These are phyloP conservation scores for Dacryopinax spathularia DNA, from an alignment of 768 basidiomycete genomes.

Conservation along the genomic window DNA sequence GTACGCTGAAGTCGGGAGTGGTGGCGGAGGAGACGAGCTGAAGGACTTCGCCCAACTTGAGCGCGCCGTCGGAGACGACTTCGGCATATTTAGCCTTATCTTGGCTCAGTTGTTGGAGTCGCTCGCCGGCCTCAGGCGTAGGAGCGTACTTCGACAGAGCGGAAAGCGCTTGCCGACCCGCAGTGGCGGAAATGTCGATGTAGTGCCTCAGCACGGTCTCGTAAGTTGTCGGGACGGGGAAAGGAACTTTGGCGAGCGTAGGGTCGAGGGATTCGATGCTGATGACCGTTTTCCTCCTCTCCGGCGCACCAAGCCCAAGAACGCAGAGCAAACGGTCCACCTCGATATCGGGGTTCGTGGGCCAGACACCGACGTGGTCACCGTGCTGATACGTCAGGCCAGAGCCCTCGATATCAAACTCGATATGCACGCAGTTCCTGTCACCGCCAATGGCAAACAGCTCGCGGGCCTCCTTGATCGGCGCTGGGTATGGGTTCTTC, in stretches of 20 bases:
- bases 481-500: constrained; percentile 91
- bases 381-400: constrained; percentile 98
- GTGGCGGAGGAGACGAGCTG: constrained; percentile 51
- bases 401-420: constrained; percentile 85
- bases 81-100: constrained; percentile 77
- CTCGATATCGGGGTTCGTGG: constrained; percentile 81
- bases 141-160: constrained; percentile 80
- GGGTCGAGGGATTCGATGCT: constrained; percentile 95
- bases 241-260: constrained; percentile 93
- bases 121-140: constrained; percentile 54
- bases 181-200: constrained; percentile 89
- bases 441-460: constrained; percentile 61
- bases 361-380: constrained; percentile 96
- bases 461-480: constrained; percentile 61
- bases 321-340: constrained; percentile 77
- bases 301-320: constrained; percentile 51
- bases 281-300: constrained; percentile 71
- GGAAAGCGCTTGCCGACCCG: constrained; percentile 86
- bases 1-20: constrained; percentile 50
- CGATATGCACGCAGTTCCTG: constrained; percentile 88
- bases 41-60: constrained; percentile 86
- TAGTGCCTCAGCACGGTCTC: constrained; percentile 88
- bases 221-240: constrained; percentile 95
- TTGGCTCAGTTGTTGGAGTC: constrained; percentile 60
- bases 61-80: constrained; percentile 64